Percentiles rank a stretch among this genome's conserved stretches.
phyloP scores from a whole-genome alignment of 163 green algal genomes.

The Trebouxia gelatinosa region DNA sequence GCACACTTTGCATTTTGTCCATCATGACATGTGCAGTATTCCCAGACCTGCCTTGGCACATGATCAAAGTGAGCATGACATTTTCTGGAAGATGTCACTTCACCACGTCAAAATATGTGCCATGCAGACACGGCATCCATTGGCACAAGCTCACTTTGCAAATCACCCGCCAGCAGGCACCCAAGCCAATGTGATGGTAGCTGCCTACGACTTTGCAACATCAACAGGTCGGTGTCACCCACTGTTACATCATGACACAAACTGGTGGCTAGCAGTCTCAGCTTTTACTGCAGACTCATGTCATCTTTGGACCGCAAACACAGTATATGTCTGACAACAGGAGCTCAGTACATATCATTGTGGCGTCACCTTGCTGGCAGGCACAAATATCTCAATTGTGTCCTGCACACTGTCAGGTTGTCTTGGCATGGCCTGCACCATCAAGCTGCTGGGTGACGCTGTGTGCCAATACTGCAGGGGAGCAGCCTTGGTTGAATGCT shows the following conservation, averaged over 20 bases:
- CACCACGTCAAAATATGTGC: background rate
- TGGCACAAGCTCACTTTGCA: background rate
- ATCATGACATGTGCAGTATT: background rate
- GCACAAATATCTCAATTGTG: background rate
- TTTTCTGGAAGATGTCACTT: background rate
- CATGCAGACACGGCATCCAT: slow-evolving; percentile 42
- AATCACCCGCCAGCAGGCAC: slow-evolving; percentile 41
- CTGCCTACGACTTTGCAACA: slow-evolving; percentile 13
- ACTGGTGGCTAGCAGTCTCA: background rate
- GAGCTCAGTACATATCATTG: background rate
- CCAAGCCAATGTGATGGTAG: slow-evolving; percentile 67
- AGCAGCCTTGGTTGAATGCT: slow-evolving; percentile 32
- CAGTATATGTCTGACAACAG: background rate
- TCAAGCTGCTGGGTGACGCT: no score
- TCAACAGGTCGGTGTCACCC: background rate
- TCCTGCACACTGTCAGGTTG: background rate
- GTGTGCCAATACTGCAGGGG: background rate
- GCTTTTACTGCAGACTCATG: background rate
- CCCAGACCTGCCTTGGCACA: no score
- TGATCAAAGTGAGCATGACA: no score
- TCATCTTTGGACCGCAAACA: background rate
- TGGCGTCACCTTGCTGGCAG: background rate
- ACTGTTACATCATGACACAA: background rate
- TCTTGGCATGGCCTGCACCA: background rate
- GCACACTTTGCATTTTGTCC: background rate